Evolutionary conservation across 257 asterid species (phyloP).

Genomic region (Schizonepeta tenuifolia): DNA sequence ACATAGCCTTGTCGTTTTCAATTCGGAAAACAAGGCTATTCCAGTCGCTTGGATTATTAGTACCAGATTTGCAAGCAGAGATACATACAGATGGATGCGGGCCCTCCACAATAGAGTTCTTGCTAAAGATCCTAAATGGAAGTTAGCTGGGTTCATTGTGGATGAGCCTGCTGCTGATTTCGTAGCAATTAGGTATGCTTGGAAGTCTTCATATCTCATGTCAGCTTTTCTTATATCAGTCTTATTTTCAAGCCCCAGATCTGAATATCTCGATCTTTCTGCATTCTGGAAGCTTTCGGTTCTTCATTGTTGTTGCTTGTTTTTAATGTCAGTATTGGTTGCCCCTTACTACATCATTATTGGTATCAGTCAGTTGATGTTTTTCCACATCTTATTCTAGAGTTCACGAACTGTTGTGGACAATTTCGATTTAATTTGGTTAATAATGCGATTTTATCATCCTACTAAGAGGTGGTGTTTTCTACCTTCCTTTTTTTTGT

Average conservation of each 20-base stretch:
- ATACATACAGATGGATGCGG: slow-evolving; percentile 84
- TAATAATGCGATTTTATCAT: slow-evolving; percentile 9
- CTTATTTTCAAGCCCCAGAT: neutral
- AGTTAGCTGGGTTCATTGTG: slow-evolving; percentile 88
- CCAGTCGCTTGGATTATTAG: slow-evolving; percentile 96
- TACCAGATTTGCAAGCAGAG: slow-evolving; percentile 67
- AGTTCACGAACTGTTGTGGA: neutral
- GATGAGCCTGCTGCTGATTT: slow-evolving; percentile 86
- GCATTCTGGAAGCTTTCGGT: neutral
- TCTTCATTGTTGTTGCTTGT: slow-evolving; percentile 6
- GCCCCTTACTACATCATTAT: neutral
- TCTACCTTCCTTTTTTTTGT: neutral
- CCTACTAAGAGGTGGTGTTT: slow-evolving; percentile 7
- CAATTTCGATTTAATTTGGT: slow-evolving; percentile 5
- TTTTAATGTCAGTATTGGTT: slow-evolving; percentile 1
- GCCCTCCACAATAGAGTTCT: slow-evolving; percentile 83
- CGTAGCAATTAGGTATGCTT: slow-evolving; percentile 65
- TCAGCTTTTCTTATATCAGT: slow-evolving; percentile 8
- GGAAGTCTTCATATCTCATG: slow-evolving; percentile 13
- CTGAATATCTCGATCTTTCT: neutral
- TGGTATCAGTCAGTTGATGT: slow-evolving; percentile 2
- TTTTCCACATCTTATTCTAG: slow-evolving; percentile 17
- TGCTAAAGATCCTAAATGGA: slow-evolving; percentile 93
- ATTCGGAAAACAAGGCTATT: slow-evolving; percentile 95
- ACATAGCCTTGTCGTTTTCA: slow-evolving; percentile 95